Evolutionary conservation across 2,329 filamentous ascomycete species (phyloP), one percentile per base, ranked within the genome.

Genomic region (Annulohypoxylon truncatum): DNA sequence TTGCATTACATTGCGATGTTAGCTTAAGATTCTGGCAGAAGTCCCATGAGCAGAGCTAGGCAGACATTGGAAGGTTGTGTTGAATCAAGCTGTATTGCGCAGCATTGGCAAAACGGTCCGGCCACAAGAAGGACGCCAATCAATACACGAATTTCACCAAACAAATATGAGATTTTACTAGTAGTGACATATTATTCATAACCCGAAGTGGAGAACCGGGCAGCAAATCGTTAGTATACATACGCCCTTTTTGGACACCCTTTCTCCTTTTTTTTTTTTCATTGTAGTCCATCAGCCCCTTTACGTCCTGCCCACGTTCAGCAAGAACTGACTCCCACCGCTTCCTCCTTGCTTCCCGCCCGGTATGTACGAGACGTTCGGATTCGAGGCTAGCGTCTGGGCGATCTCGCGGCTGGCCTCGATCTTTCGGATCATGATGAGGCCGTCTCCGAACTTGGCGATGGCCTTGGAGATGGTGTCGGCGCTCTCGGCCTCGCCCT

Each of bases 331-430:
- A 26, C 73, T 64, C 50, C 67, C 66, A 70, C 82, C 80, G n/a
- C 78, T 78, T 18, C 87, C 84, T 64, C 86, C 85, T 80, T 92
- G 90, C 72, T 87, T 86, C 59, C 64, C 89, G 73, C 92, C 89
- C 2, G 96, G 96, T 69, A 99, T 82, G 80, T 99, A 99, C 50
- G 94, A 94, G 57, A 99, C 94, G 75, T 99, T 98, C 66, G 96
- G 94, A 82, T 99, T 99, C 64, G 84, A 83, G 18, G 95, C 89
- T 76, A 99, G 82, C 72, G 94, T 95, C 81, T 94, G 89, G 8
- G 96, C 96, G 81, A 99, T 97, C 76, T 99, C 96, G 80, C 91
- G 93, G 78, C 93, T 94, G 12, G 96, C 96, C 85, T 99, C 96
- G 76, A 99, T 97, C 84, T 95, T 91, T 85, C 96, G 87, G 80